phyloP scores from a whole-genome alignment of 208 protist species.

The Crithidia fasciculata region DNA sequence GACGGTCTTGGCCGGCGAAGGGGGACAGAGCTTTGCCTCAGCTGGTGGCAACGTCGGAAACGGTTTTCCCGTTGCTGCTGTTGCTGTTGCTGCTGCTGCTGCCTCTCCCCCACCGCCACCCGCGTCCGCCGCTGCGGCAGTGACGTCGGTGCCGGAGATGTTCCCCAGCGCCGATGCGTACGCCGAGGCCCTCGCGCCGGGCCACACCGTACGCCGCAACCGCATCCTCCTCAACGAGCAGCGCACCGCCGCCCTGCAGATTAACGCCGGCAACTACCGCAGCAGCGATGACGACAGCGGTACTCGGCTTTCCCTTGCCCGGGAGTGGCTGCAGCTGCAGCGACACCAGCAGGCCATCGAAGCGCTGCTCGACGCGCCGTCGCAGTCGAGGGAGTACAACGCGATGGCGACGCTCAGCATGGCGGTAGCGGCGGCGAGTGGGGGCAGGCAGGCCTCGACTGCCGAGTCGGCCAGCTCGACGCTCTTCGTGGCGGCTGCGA shows the following conservation, averaged over 20 bases:
- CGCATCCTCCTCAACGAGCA: slow-evolving; percentile 55
- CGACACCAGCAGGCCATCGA: slow-evolving; percentile 62
- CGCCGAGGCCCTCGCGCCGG: slow-evolving; percentile 44
- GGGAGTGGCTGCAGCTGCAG: slow-evolving; percentile 62
- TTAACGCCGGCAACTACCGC: slow-evolving; percentile 32
- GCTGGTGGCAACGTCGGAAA: background rate
- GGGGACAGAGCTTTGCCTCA: background rate
- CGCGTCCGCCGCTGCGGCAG: background rate
- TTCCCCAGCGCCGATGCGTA: slow-evolving; percentile 58
- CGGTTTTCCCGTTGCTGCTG: no score
- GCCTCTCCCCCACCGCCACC: background rate
- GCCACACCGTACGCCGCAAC: slow-evolving; percentile 49
- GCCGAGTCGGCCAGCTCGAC: slow-evolving; percentile 35
- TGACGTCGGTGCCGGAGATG: slow-evolving; percentile 12
- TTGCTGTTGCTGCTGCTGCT: no score
- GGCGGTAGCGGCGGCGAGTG: slow-evolving; percentile 50
- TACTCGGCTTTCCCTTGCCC: slow-evolving; percentile 51
- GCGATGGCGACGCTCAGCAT: slow-evolving; percentile 71
- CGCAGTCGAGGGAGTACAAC: slow-evolving; percentile 56
- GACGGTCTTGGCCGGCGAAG: background rate
- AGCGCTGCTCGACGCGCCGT: slow-evolving; percentile 72
- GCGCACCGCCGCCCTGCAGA: slow-evolving; percentile 40
- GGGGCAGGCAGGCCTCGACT: slow-evolving; percentile 5
- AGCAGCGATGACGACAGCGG: slow-evolving; percentile 51
- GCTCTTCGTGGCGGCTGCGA: slow-evolving; percentile 51